phyloP scores from a whole-genome alignment of 1,139 yeast species.

The Petasospora rhodanensis region DNA sequence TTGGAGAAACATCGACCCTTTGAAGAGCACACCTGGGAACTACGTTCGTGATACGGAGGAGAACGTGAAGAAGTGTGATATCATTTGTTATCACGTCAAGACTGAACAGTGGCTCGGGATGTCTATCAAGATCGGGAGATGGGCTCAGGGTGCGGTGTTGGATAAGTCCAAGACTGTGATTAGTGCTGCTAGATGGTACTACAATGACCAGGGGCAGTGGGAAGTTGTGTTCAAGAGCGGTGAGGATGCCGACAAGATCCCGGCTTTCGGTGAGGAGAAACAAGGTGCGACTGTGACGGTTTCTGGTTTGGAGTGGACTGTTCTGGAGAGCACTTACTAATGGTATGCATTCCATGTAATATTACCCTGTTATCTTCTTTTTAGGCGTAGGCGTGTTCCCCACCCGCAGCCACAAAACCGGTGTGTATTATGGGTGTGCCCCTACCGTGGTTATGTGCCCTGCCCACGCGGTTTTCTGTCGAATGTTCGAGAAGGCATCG shows the following conservation, averaged over 20 bases:
- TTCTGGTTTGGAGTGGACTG: conserved; percentile 16
- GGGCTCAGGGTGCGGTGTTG: conserved; percentile 22
- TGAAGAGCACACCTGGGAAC: conserved; percentile 31
- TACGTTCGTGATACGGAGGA: conserved; percentile 22
- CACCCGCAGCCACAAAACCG: too few species aligned
- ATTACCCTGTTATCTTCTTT: too few species aligned
- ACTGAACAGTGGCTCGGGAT: conserved; percentile 16
- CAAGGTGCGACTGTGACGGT: conserved; percentile 7
- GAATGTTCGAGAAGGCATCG: too few species aligned
- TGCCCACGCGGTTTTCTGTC: too few species aligned
- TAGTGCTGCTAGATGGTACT: conserved; percentile 15
- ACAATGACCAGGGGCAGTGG: conserved; percentile 13
- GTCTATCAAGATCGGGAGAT: conserved; percentile 22
- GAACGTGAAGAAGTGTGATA: conserved; percentile 5
- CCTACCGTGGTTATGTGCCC: too few species aligned
- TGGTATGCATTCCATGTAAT: too few species aligned
- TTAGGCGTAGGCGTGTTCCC: too few species aligned
- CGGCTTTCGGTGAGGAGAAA: conserved; percentile 15
- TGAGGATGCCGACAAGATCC: conserved; percentile 16
- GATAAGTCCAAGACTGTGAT: conserved; percentile 13
- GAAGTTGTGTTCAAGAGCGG: conserved; percentile 16
- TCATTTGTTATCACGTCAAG: conserved; percentile 14
- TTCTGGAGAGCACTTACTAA: conserved; percentile 17
- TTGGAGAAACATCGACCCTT: conserved; percentile 52
- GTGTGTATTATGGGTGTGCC: too few species aligned